phyloP scores from a whole-genome alignment of 768 basidiomycete species.

The Pleurotus tuber-regium region DNA sequence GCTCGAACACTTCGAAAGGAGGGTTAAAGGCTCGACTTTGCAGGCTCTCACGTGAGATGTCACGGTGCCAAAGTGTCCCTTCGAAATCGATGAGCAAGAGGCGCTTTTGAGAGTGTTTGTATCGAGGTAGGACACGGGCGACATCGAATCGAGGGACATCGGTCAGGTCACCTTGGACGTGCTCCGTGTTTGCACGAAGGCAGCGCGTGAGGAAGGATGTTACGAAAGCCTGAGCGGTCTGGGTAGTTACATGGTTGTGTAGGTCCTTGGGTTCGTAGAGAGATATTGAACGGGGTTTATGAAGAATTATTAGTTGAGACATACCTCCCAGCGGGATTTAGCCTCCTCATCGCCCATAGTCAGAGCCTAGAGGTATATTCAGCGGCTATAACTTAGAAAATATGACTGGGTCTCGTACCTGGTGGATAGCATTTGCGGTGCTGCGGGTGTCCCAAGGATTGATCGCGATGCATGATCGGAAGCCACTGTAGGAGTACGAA shows the following conservation, averaged over 20 bases:
- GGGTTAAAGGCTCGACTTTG: constrained; percentile 21
- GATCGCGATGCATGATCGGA: constrained; percentile 81
- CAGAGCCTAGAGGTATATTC: constrained; percentile 57
- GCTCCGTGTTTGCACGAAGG: constrained; percentile 71
- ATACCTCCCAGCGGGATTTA: constrained; percentile 70
- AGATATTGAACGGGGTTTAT: background rate
- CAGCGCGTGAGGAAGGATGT: constrained; percentile 76
- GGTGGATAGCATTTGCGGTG: constrained; percentile 78
- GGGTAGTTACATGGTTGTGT: constrained; percentile 81
- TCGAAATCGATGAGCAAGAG: constrained; percentile 78
- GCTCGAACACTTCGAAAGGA: constrained; percentile 39
- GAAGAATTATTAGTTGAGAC: constrained; percentile 14
- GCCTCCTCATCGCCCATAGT: constrained; percentile 79
- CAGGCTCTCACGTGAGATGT: constrained; percentile 46
- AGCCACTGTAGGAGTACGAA: constrained; percentile 82
- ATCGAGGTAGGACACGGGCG: constrained; percentile 59
- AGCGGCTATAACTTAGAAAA: too few species aligned
- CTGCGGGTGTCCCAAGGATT: constrained; percentile 85
- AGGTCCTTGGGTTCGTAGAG: constrained; percentile 46
- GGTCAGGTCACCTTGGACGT: constrained; percentile 38
- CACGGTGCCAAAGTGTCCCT: constrained; percentile 72
- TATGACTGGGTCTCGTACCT: constrained; percentile 29
- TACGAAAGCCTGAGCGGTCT: constrained; percentile 84
- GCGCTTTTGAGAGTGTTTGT: constrained; percentile 61
- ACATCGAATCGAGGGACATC: constrained; percentile 33